Conservation (phyloP, 805 yeast species). For the Candida adriatica region DNA sequence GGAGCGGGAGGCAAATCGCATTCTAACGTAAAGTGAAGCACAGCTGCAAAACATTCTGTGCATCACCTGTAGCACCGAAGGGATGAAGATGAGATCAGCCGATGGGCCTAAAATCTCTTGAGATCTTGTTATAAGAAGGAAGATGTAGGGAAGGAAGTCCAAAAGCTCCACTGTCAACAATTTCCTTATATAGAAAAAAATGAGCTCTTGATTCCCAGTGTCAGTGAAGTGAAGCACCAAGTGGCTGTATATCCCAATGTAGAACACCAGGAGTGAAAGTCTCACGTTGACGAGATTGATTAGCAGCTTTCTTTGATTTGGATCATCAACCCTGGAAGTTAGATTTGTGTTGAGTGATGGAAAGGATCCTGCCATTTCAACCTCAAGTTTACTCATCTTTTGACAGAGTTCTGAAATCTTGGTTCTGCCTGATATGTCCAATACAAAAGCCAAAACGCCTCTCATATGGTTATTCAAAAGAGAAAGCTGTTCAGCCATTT, state of each 20-base stretch:
- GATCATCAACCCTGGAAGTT: neutral
- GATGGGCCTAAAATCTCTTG: slow-evolving; percentile 2
- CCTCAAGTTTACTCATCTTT: slow-evolving; percentile 4
- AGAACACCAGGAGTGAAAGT: slow-evolving; percentile 4
- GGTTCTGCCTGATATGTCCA: slow-evolving; percentile 3
- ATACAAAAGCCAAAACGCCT: neutral
- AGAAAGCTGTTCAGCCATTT: too few relatives aligned
- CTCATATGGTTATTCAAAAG: slow-evolving; percentile 3
- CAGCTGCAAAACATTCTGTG: slow-evolving; percentile 3
- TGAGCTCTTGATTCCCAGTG: slow-evolving; percentile 1
- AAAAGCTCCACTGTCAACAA: slow-evolving; percentile 2
- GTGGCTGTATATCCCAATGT: slow-evolving; percentile 1
- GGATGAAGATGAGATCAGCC: slow-evolving; percentile 3
- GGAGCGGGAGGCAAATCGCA: slow-evolving; percentile 4
- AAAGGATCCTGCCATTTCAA: neutral
- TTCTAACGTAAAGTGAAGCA: slow-evolving; percentile 5
- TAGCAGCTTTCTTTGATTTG: neutral
- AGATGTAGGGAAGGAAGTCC: slow-evolving; percentile 5
- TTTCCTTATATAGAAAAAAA: slow-evolving; percentile 6
- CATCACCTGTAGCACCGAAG: slow-evolving; percentile 1
- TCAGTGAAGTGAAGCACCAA: slow-evolving; percentile 5
- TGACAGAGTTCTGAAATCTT: slow-evolving; percentile 2
- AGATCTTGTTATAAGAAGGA: slow-evolving; percentile 1
- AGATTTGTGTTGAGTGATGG: neutral
- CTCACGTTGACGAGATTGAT: neutral